These are phyloP conservation scores for Nicotiana otophora DNA, from an alignment of 257 asterid species.

Conservation along the genomic window DNA sequence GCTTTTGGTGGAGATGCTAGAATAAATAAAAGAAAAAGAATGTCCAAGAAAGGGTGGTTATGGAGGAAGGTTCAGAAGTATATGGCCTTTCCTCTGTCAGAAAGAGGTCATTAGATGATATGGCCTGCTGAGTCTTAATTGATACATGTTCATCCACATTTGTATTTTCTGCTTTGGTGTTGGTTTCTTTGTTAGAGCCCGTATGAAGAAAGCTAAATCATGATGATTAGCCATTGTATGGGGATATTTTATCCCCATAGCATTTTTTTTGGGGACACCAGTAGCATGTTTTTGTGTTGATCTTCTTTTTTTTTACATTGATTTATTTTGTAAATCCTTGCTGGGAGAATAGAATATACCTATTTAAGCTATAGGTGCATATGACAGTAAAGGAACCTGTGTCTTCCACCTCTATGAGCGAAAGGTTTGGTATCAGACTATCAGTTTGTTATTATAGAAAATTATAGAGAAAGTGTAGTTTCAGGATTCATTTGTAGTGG, in stretches of 20 bases:
- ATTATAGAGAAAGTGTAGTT: not conserved
- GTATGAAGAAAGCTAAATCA: not conserved
- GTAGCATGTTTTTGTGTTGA: not conserved
- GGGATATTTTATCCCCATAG: not conserved
- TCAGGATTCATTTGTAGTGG: not conserved
- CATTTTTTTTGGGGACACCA: not conserved
- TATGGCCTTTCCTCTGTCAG: not conserved
- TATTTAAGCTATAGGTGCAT: not conserved
- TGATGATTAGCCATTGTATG: not conserved
- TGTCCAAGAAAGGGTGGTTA: not conserved
- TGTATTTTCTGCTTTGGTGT: not conserved
- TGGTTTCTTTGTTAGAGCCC: not conserved
- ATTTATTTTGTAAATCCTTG: not conserved
- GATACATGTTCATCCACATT: not conserved
- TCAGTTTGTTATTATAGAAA: not conserved
- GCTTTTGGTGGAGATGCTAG: not conserved
- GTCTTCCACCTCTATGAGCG: not conserved
- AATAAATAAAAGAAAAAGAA: not conserved
- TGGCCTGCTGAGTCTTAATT: not conserved
- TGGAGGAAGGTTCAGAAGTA: not conserved
- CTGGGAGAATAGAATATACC: not conserved
- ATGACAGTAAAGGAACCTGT: not conserved
- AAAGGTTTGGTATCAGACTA: not conserved
- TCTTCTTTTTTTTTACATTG: not conserved
- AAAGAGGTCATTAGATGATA: not conserved